A percentile compares a stretch with the other conserved stretches of the same genome.
phyloP scores from a whole-genome alignment of 352 stramenopile species.

The Phytophthora agathidicida region DNA sequence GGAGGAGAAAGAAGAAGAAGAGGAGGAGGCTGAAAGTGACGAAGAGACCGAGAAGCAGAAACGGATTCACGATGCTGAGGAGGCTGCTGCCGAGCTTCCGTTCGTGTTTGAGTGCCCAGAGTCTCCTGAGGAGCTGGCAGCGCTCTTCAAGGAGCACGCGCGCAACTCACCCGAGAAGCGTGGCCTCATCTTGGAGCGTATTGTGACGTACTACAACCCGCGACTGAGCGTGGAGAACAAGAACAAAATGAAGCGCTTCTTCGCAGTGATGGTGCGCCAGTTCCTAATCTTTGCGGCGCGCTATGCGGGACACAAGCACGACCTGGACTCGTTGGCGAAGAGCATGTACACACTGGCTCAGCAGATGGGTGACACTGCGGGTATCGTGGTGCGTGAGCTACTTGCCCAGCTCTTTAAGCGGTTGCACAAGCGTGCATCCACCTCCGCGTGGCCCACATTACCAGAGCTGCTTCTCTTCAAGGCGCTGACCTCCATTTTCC shows the following conservation, averaged over 20 bases:
- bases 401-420: conserved; percentile 92
- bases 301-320: conserved; percentile 70
- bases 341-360: conserved; percentile 91
- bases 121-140: conserved; percentile 89
- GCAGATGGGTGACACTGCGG: conserved; percentile 90
- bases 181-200: conserved; percentile 91
- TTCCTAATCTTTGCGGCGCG: conserved; percentile 92
- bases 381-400: conserved; percentile 88
- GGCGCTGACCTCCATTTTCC: conserved; percentile 91
- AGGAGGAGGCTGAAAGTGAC: conserved; percentile 43
- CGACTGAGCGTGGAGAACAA: conserved; percentile 94
- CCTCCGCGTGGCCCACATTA: conserved; percentile 87
- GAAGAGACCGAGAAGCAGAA: conserved; percentile 90
- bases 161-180: conserved; percentile 72
- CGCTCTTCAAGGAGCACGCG: conserved; percentile 91
- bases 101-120: conserved; percentile 96
- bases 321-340: conserved; percentile 84
- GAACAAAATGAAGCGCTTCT: conserved; percentile 96
- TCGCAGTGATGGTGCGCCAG: conserved; percentile 93
- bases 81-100: conserved; percentile 87
- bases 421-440: conserved; percentile 61
- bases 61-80: conserved; percentile 49
- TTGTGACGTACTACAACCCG: conserved; percentile 95
- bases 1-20: conserved; percentile 55
- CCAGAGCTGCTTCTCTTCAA: conserved; percentile 92